Evolutionary conservation across 2,329 filamentous ascomycete genomes (phyloP), one percentile per base, ranked within the genome.

Genomic region (Calonectria hongkongensis): DNA sequence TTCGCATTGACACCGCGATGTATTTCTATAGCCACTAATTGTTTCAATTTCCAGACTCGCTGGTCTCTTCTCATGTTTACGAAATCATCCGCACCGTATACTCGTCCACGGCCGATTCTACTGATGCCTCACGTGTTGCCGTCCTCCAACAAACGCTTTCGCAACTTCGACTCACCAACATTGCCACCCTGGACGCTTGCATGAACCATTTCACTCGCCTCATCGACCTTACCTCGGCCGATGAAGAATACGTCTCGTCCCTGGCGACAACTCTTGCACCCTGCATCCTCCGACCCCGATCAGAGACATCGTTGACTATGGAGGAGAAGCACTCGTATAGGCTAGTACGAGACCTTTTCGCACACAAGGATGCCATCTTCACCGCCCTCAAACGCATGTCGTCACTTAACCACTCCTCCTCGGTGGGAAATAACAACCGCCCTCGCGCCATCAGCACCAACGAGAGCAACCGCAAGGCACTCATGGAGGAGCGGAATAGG

Each of bases 81-180:
- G 97, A 99, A 86, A 98, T 99, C 81, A 93, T 99, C 82, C 96
- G 98, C 86, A 98, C 95, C 2, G 97, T 99, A 76, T 99, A 99
- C 87, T 93, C 92, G 58, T 95, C 94, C 16, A 93, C 95, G 58
- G 90, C 94, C 50, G 95, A 98, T 70, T 90, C 91, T 18, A 92
- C 92, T 4, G 94, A 98, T 79, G 89, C 92, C 65, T 92, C 94
- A 15, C 94, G 97, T 66, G 90, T 99, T 75, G 94, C 95, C 68
- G 95, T 98, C 73, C 91, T 99, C 41, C 97, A 99, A 84, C 98
- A 97, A 79, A 98, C 97, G 0, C 92, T 99, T 69, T 96, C 96
- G 47, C 96, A 98, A 83, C 91, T 99, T 70, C 94, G 96, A 73
- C 92, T 99, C 70, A 95, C 97, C 76, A 99, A 99, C 84, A 99